A percentile compares a stretch with the other conserved stretches of the same genome.
These are phyloP conservation scores for Domatiomyces globalis DNA, from an alignment of 2,329 filamentous ascomycete species.

Conservation along the genomic window DNA sequence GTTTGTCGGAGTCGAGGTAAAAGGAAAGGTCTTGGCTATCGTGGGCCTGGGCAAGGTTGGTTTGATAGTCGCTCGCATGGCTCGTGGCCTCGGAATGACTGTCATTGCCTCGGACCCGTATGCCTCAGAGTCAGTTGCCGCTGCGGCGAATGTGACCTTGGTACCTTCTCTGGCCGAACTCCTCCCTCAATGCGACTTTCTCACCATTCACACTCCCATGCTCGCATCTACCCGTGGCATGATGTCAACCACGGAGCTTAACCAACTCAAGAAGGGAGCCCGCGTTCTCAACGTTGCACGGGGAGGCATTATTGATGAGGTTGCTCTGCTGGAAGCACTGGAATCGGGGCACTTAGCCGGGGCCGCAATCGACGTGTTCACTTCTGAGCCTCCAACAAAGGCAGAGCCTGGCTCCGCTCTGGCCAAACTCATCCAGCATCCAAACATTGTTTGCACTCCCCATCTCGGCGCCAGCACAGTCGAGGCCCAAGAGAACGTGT, in stretches of 20 bases:
- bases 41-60: conserved; percentile 73
- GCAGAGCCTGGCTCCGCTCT: conserved; percentile 45
- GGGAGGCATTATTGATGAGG: conserved; percentile 68
- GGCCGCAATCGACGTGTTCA: conserved; percentile 69
- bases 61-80: conserved; percentile 65
- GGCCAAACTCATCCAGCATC: conserved; percentile 50
- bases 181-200: conserved; percentile 55
- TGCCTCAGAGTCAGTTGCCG: conserved; percentile 57
- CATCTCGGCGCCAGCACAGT: conserved; percentile 68
- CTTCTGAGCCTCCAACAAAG: conserved; percentile 51
- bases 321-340: conserved; percentile 54
- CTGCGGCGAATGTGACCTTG: conserved; percentile 51
- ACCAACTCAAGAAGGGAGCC: conserved; percentile 57
- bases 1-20: conserved; percentile 63
- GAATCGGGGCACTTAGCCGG: conserved; percentile 59
- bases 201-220: conserved; percentile 70
- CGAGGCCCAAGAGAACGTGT: conserved; percentile 74
- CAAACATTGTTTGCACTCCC: conserved; percentile 61
- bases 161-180: conserved; percentile 45
- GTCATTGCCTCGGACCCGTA: conserved; percentile 65
- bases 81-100: conserved; percentile 62
- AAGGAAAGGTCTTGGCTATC: conserved; percentile 61
- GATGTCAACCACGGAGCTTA: conserved; percentile 52
- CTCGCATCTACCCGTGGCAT: conserved; percentile 64
- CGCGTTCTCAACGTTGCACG: conserved; percentile 66